phyloP scores from a whole-genome alignment of 108 stramenopile species.

The Skeletonema costatum region DNA sequence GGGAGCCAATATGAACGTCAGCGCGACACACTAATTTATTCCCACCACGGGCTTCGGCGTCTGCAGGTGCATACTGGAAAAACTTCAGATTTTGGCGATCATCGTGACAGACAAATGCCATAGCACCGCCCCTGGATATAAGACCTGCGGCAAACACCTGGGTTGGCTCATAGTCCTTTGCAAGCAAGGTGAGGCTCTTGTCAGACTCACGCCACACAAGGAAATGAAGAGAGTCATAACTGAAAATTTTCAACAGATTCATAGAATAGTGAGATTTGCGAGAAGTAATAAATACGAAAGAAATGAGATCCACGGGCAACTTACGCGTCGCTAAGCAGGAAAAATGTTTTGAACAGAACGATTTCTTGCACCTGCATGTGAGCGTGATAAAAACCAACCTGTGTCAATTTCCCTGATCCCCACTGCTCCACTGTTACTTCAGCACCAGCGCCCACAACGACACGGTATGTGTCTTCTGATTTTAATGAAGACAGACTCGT shows the following conservation, averaged over 20 bases:
- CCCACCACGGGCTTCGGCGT: conserved; percentile 88
- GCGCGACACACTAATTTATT: conserved; percentile 91
- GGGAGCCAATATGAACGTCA: conserved; percentile 88
- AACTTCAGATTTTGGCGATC: conserved; percentile 89
- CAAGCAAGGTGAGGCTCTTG: conserved; percentile 84
- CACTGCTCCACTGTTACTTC: conserved; percentile 91
- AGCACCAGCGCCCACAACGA: conserved; percentile 84
- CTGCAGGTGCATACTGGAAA: conserved; percentile 92
- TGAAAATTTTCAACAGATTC: conserved; percentile 7
- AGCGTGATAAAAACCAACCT: conserved; percentile 90
- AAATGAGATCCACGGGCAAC: not conserved
- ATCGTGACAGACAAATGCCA: conserved; percentile 86
- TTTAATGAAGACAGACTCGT: conserved; percentile 75
- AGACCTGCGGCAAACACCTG: conserved; percentile 83
- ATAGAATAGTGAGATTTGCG: not conserved
- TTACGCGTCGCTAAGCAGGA: conserved; percentile 76
- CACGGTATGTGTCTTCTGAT: conserved; percentile 66
- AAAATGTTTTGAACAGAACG: conserved; percentile 81
- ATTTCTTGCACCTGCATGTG: conserved; percentile 86
- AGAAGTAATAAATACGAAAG: not conserved
- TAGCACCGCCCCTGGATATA: conserved; percentile 75
- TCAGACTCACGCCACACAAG: conserved; percentile 89
- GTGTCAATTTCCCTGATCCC: conserved; percentile 78
- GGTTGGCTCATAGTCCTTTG: conserved; percentile 88
- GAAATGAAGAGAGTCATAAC: conserved; percentile 88